These are phyloP conservation scores for Vachellia collinsii DNA, from an alignment of 306 rosid genomes.

Conservation along the genomic window DNA sequence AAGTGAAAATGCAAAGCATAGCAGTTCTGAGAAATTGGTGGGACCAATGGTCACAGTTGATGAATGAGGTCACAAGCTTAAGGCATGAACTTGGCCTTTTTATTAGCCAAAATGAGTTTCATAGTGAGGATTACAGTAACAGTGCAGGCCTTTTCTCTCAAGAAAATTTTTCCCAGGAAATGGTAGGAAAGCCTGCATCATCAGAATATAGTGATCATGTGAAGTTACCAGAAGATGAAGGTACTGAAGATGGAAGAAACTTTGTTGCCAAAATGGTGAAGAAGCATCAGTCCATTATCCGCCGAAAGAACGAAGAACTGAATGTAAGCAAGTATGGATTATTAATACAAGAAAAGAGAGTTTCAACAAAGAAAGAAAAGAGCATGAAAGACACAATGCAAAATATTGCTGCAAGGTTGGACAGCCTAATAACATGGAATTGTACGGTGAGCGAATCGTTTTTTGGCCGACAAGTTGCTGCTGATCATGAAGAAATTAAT, in stretches of 20 bases:
- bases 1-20: constrained; percentile 45
- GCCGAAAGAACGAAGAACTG: constrained; percentile 62
- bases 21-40: constrained; percentile 38
- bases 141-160: background rate
- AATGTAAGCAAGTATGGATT: constrained; percentile 45
- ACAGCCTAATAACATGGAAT: constrained; percentile 48
- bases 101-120: constrained; percentile 37
- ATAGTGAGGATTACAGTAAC: constrained; percentile 36
- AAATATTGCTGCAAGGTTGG: constrained; percentile 47
- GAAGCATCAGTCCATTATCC: constrained; percentile 68
- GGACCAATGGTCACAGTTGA: constrained; percentile 58
- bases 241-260: constrained; percentile 38
- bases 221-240: constrained; percentile 30
- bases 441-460: constrained; percentile 32
- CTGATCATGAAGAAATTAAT: constrained; percentile 30
- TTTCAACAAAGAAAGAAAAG: constrained; percentile 14
- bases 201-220: constrained; percentile 34
- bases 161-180: constrained; percentile 18
- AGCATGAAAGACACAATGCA: constrained; percentile 43
- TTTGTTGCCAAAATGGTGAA: constrained; percentile 70
- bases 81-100: constrained; percentile 50
- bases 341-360: constrained; percentile 42
- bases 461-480: constrained; percentile 12
- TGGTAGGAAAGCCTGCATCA: constrained; percentile 26
- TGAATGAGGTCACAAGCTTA: constrained; percentile 55